Base-by-base conservation (phyloP, 2,329 filamentous ascomycete species). In the Colletotrichum neosansevieriae region DNA sequence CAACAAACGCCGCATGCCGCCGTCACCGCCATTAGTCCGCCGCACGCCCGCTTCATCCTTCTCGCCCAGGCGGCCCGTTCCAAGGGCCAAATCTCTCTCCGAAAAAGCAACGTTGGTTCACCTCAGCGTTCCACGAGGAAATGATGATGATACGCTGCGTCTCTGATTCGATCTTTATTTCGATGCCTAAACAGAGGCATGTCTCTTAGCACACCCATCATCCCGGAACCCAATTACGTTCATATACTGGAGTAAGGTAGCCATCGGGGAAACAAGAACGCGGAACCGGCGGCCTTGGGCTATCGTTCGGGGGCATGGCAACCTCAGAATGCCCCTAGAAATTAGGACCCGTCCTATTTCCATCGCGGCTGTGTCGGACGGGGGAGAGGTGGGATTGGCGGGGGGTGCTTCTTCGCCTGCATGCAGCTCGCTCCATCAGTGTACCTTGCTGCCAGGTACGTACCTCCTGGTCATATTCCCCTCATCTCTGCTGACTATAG, bases 311-410 rank as follows among this genome's bases (percentile, higher is more conserved):
- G 36, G 60, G n/a, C 60, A 32, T 36, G 56, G 47, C 19, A 24
- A 51, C 47, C 61, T 59, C n/a, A 47, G 29, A 50, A 32, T 21
- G 21, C 24, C 42, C 38, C 49, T 59, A 59, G 40, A 47, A 40
- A 51, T 56, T 51, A 56, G 49, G 56, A 69, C 66, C 61, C 54
- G 36, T 66, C 32, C 66, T 66, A 69, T 69, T 57, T 59, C 66
- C 56, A 60, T 66, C 42, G 66, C 66, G 61, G 66, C 66, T 69
- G 66, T 69, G 66, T 59, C 47, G 47, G 38, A 44, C 49, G 61
- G 42, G 36, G 49, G 54, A 42, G 50, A 47, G 38, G 21, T 49
- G 53, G 40, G 29, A 40, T 59, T 17, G 40, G 65, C 47, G 61
- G 65, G 45, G 42, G 47, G 24, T 13, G 7, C 34, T 50, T 24